Evolutionary conservation across 2,329 filamentous ascomycete species (phyloP).

Genomic region (Pezicula neosporulosa): DNA sequence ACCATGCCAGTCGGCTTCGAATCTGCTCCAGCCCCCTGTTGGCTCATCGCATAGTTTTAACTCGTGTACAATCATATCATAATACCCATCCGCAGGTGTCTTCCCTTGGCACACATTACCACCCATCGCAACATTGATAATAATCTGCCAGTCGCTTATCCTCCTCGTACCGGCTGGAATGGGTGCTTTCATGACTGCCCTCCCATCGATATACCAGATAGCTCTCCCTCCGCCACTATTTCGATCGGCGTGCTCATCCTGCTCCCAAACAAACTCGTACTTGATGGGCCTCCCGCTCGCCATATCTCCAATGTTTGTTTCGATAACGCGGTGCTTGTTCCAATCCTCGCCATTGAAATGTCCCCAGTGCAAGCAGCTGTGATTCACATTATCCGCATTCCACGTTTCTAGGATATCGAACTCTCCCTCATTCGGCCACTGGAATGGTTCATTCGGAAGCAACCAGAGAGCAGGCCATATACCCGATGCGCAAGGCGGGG

Average conservation of each 20-base stretch:
- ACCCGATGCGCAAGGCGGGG: constrained; percentile 49
- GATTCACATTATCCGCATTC: constrained; percentile 54
- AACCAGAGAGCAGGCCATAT: constrained; percentile 64
- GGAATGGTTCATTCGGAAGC: constrained; percentile 53
- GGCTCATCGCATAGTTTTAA: constrained; percentile 50
- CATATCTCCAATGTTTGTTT: constrained; percentile 48
- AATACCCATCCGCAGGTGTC: constrained; percentile 47
- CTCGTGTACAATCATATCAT: constrained; percentile 53
- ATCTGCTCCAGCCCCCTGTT: constrained; percentile 50
- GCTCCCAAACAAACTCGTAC: constrained; percentile 56
- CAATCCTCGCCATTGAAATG: constrained; percentile 48
- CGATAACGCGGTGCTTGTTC: constrained; percentile 52
- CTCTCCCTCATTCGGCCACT: constrained; percentile 57
- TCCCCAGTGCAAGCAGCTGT: constrained; percentile 58
- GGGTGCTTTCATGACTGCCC: constrained; percentile 51
- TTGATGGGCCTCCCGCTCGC: constrained; percentile 38
- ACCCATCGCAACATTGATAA: constrained; percentile 61
- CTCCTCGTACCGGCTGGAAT: constrained; percentile 50
- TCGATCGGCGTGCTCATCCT: constrained; percentile 31
- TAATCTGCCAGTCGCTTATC: constrained; percentile 51
- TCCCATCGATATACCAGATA: constrained; percentile 57
- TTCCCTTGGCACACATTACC: constrained; percentile 54
- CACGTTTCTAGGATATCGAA: constrained; percentile 60
- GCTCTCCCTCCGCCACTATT: constrained; percentile 40
- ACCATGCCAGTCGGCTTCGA: constrained; percentile 46